These are phyloP conservation scores for Bertia moriformis DNA, from an alignment of 2,329 filamentous ascomycete genomes.

Conservation along the genomic window DNA sequence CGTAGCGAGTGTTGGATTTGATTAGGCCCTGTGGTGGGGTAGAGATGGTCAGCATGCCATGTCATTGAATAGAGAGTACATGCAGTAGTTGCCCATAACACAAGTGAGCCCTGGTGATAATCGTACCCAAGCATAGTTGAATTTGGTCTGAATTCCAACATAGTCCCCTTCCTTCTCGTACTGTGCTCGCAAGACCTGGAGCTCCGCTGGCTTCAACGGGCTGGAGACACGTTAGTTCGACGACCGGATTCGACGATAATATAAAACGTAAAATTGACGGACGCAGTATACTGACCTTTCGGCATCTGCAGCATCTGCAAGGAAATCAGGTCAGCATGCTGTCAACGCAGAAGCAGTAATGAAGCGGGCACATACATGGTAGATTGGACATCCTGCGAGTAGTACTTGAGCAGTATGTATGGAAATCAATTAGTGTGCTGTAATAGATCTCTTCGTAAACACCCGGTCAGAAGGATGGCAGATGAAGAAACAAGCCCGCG, in stretches of 20 bases:
- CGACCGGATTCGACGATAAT: constrained; percentile 9
- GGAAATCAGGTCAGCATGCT: not conserved
- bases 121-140: constrained; percentile 96
- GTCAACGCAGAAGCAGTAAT: too few species aligned
- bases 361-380: not conserved
- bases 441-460: constrained; percentile 1
- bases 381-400: too few species aligned
- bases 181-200: constrained; percentile 81
- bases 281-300: constrained; percentile 85
- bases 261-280: constrained; percentile 5
- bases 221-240: constrained; percentile 23
- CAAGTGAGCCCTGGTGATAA: not conserved
- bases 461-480: too few species aligned
- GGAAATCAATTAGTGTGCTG: not conserved
- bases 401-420: too few species aligned
- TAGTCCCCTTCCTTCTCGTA: constrained; percentile 97
- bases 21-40: constrained; percentile 62
- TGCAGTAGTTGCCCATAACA: not conserved
- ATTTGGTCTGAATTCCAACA: constrained; percentile 94
- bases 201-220: constrained; percentile 78
- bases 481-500: too few species aligned
- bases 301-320: constrained; percentile 83
- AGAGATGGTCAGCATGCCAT: too few species aligned
- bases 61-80: too few species aligned
- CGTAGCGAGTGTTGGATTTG: constrained; percentile 69